Conservation (phyloP, 331 rosid species). For the Phaseolus coccineus region DNA sequence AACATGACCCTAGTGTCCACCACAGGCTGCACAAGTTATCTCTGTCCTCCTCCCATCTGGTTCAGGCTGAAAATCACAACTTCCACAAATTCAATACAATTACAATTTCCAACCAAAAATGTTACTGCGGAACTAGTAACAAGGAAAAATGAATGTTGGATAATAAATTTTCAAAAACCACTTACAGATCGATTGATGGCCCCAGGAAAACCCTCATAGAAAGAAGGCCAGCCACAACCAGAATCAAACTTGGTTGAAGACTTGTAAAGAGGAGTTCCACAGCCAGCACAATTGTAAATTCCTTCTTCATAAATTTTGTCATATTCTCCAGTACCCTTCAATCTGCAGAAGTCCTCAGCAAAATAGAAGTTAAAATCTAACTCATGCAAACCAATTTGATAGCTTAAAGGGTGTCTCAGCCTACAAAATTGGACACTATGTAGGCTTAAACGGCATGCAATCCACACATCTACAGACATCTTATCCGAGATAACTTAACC, state of each 20-base stretch:
- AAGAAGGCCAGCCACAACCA: conserved; percentile 99
- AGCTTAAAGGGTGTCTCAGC: not conserved
- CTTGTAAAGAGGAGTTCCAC: conserved; percentile 82
- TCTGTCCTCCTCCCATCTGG: conserved; percentile 92
- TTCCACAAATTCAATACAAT: conserved; percentile 26
- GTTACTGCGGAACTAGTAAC: not conserved
- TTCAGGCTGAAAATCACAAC: conserved; percentile 66
- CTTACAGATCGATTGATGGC: conserved; percentile 79
- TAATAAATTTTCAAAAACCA: not conserved
- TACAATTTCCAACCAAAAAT: not conserved
- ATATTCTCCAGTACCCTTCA: conserved; percentile 76
- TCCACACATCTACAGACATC: not conserved
- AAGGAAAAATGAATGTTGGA: not conserved
- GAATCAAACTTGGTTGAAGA: conserved; percentile 81
- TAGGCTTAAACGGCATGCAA: not conserved
- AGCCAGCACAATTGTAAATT: conserved; percentile 76
- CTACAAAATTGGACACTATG: not conserved
- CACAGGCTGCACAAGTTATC: conserved; percentile 93
- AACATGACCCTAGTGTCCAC: conserved; percentile 88
- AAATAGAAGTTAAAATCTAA: not conserved
- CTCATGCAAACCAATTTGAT: not conserved
- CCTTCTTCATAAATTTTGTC: conserved; percentile 77
- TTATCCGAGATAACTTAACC: not conserved
- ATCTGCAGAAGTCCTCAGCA: conserved; percentile 52
- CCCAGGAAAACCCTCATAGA: conserved; percentile 87